Base-by-base conservation (phyloP, 1,284 basidiomycete genomes). In the Rhodotorula sp. region DNA sequence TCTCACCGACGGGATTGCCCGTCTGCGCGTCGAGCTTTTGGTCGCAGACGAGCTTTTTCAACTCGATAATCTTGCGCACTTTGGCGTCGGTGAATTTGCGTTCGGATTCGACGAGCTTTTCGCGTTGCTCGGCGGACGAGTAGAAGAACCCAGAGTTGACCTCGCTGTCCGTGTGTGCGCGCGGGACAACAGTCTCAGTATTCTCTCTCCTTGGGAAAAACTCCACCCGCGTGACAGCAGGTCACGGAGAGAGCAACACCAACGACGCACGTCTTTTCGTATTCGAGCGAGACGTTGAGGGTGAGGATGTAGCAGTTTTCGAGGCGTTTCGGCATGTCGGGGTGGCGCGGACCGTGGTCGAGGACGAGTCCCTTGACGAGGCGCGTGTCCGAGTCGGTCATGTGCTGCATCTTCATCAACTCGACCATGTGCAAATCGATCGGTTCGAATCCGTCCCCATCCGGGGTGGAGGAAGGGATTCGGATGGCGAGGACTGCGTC, bases 381-480 rank as follows among this genome's bases (percentile, higher is more conserved):
- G 81, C 96, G 91, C n/a, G 96, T 99, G 82, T 99, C 96, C 57
- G 93, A 94, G 70, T 96, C 94, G 64, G 91, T 95, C 79, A 94
- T 90, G 84, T 99, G 96, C 82, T 98, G 95, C 96, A 99, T 99
- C 85, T 99, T 99, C 95, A 99, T 99, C 78, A 99, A 89, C 83
- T 99, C 96, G 67, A 99, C 86, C 96, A 99, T 99, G 84, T 99
- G 95, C 73, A 99, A 84, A 83, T 99, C 96, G 80, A 99, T 96
- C 59, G 95, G 94, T 78, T 93, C 88, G 58, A 58, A 77, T 45
- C 42, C 48, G 33, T 37, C 54, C 0, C 24, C 64, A 48, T 78
- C 80, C 14, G 18, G 29, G 7, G 42, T 6, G 22, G 79, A 77
- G n/a, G 79, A 72, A 61, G 88, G 86, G 37, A 90, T 74, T 63